A percentile compares a stretch with the other conserved stretches of the same genome.
phyloP scores from a whole-genome alignment of 148 eudicot genomes.

The Diospyros lotus region DNA sequence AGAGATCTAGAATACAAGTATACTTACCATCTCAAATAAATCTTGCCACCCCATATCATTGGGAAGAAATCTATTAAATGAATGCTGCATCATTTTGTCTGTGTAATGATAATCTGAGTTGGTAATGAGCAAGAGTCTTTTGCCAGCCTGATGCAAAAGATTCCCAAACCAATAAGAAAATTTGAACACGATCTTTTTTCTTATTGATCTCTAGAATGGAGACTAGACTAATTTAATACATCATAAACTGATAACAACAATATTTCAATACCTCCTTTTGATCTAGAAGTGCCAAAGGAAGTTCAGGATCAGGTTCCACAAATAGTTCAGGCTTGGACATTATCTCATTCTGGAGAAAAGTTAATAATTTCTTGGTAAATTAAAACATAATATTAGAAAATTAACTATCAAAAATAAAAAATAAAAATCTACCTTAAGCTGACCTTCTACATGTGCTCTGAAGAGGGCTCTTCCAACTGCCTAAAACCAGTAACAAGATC shows the following conservation, averaged over 20 bases:
- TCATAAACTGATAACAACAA: neutral
- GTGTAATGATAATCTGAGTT: conserved; percentile 90
- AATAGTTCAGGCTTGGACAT: conserved; percentile 97
- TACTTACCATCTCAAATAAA: conserved; percentile 89
- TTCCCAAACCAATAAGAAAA: conserved; percentile 10
- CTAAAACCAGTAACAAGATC: conserved; percentile 38
- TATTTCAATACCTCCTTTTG: conserved; percentile 76
- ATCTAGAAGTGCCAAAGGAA: conserved; percentile 91
- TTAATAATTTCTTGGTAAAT: conserved; percentile 15
- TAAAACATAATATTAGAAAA: neutral
- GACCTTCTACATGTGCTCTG: conserved; percentile 98
- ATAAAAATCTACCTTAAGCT: conserved; percentile 61
- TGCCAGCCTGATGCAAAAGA: conserved; percentile 70
- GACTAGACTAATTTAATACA: neutral
- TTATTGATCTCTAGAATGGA: neutral
- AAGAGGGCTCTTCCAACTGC: conserved; percentile 99
- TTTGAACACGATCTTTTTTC: neutral
- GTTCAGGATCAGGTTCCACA: conserved; percentile 95
- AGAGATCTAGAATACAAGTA: neutral
- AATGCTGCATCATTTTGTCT: conserved; percentile 94
- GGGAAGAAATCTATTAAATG: conserved; percentile 92
- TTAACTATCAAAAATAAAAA: neutral
- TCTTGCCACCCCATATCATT: conserved; percentile 94
- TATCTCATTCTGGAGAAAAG: conserved; percentile 72
- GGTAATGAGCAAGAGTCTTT: conserved; percentile 84